Evolutionary conservation across 306 rosid species (phyloP).

Genomic region (Nissolia schottii): DNA sequence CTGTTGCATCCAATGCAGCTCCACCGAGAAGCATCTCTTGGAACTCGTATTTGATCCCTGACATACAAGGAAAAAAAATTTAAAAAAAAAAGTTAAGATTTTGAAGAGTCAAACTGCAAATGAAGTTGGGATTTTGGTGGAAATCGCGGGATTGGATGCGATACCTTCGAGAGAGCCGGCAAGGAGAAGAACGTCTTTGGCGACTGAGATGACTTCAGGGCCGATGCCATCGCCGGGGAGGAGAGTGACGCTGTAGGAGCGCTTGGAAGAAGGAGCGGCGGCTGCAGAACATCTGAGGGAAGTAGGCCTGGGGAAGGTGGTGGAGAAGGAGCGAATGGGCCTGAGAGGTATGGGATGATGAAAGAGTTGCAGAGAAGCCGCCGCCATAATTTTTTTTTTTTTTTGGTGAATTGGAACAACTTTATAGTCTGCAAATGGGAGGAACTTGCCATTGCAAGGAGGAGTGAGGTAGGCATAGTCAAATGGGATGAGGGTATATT

Average conservation of each 20-base stretch:
- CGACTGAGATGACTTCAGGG: constrained; percentile 81
- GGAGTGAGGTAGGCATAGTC: too few relatives aligned
- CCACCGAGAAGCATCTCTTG: constrained; percentile 81
- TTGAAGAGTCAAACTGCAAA: not conserved
- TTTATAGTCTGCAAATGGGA: too few relatives aligned
- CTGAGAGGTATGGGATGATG: constrained; percentile 15
- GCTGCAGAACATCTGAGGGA: constrained; percentile 49
- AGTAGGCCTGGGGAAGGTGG: not conserved
- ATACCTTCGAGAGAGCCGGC: constrained; percentile 65
- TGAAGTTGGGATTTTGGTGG: not conserved
- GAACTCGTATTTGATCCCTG: constrained; percentile 65
- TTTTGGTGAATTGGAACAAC: too few relatives aligned
- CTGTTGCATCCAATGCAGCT: constrained; percentile 80
- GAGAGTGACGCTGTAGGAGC: constrained; percentile 62
- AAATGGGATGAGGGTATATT: too few relatives aligned
- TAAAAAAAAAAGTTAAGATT: not conserved
- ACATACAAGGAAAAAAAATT: not conserved
- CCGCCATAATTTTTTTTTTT: too few relatives aligned
- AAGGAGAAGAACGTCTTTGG: constrained; percentile 68
- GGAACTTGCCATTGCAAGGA: too few relatives aligned
- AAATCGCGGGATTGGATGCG: not conserved
- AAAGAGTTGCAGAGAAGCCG: constrained; percentile 45
- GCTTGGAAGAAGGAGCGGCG: constrained; percentile 42
- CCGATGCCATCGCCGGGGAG: constrained; percentile 97
- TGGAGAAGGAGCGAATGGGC: constrained; percentile 3